Base-by-base conservation (phyloP, 768 basidiomycete species). In the Cystofilobasidium bisporidii region DNA sequence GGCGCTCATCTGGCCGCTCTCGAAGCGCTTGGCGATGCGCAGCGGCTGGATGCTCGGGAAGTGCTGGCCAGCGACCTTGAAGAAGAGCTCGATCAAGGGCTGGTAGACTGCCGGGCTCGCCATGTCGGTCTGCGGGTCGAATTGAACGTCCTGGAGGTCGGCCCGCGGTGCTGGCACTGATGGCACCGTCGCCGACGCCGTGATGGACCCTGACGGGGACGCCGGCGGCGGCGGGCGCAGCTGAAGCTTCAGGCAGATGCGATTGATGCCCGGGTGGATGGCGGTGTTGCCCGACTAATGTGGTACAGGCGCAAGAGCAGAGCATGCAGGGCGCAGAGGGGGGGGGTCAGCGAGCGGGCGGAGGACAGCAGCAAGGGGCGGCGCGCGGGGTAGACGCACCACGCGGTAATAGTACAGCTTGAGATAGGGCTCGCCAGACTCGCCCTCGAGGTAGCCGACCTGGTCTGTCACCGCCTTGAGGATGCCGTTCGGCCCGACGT, bases 231-330 rank as follows among this genome's bases (percentile, higher is more conserved):
- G 69, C 26, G 41, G 63, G 38, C 73, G 70, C 1, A 74, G 70
- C 55, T 75, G 75, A 0, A 77, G 72, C 62, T 75, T 75, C 32
- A 77, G 71, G 9, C 72, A 71, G 28, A 77, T 77, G 18, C 76
- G 73, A 53, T 75, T 74, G 57, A 77, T 74, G 32, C 76, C 76
- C 8, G 76, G 76, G 59, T 75, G 74, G 20, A 77, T 75, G 4
- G 76, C 75, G 20, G 74, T 74, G 15, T 73, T 72, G 15, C 75
- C 74, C 40, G 75, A 74, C 36, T 36, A 36, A 12, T 12, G n/a
- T n/a, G n/a, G n/a, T n/a, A n/a, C n/a, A n/a, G 36, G 36, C 36
- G 36, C 36, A 12, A 12, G 36, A 12, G 36, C 6, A 36, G 36
- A 36, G 12, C 6, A 12, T 5, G 36, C 36, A 36, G 36, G 6